Evolutionary conservation across 2,329 filamentous ascomycete species (phyloP).

Genomic region (Metarhizium rileyi): DNA sequence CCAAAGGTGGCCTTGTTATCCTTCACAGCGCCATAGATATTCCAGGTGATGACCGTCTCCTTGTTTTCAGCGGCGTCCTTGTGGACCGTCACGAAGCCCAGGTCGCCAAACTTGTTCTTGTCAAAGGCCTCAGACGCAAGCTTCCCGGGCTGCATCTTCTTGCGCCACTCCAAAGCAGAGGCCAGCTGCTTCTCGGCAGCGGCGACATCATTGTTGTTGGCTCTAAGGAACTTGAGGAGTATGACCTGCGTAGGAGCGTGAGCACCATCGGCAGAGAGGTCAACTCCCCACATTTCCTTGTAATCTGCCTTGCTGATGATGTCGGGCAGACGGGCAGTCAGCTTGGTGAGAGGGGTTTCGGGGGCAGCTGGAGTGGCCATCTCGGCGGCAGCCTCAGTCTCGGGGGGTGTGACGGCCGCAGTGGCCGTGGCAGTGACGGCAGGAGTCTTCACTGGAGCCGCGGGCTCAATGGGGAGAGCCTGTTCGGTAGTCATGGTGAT

Average conservation of each 20-base stretch:
- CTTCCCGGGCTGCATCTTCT: conserved; percentile 60
- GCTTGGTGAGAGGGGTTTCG: conserved; percentile 36
- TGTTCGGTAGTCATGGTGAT: conserved; percentile 18
- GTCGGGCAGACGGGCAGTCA: conserved; percentile 47
- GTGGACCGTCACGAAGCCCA: conserved; percentile 77
- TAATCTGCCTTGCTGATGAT: conserved; percentile 51
- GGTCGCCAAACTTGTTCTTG: conserved; percentile 59
- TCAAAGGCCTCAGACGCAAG: conserved; percentile 56
- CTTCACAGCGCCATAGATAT: conserved; percentile 85
- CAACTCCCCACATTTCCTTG: conserved; percentile 80
- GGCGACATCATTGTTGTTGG: conserved; percentile 67
- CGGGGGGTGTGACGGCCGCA: conserved; percentile 20
- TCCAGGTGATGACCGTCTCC: conserved; percentile 72
- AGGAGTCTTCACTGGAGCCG: background rate
- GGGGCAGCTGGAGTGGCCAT: conserved; percentile 5
- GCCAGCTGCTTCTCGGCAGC: conserved; percentile 70
- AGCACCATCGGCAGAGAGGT: conserved; percentile 40
- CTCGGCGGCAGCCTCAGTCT: conserved; percentile 9
- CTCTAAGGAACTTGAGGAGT: conserved; percentile 87
- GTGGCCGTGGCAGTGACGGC: conserved; percentile 15
- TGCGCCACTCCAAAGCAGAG: conserved; percentile 75
- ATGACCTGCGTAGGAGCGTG: conserved; percentile 73
- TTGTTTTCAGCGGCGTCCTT: conserved; percentile 39
- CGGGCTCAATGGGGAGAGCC: conserved; percentile 7
- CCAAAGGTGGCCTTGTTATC: conserved; percentile 76